Conservation (phyloP, 2,329 filamentous ascomycete genomes). For the Talaromyces sp. region DNA sequence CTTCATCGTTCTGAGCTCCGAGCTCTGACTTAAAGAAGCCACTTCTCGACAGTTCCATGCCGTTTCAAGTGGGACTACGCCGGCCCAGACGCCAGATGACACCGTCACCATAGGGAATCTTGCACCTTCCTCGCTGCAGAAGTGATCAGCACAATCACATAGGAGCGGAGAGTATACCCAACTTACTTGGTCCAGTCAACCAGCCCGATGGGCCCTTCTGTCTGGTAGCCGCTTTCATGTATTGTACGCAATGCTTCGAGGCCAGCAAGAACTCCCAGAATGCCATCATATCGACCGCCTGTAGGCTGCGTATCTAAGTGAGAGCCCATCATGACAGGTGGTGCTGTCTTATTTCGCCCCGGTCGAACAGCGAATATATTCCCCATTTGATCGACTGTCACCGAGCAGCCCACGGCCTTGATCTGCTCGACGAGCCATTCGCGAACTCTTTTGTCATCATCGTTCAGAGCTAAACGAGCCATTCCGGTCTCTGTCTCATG, state of each 20-base stretch:
- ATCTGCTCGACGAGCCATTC: conserved; percentile 71
- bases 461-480: conserved; percentile 67
- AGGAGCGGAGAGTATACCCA: background rate
- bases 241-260: conserved; percentile 69
- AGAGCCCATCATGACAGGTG: conserved; percentile 21
- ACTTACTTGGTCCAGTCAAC: conserved; percentile 72
- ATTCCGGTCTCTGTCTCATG: conserved; percentile 58
- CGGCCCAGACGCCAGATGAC: conserved; percentile 70
- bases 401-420: conserved; percentile 60
- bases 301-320: conserved; percentile 49
- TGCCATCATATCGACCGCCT: conserved; percentile 51
- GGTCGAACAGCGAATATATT: conserved; percentile 14
- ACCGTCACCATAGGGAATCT: conserved; percentile 71
- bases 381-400: conserved; percentile 64
- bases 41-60: conserved; percentile 60
- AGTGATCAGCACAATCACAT: background rate
- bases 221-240: conserved; percentile 64
- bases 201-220: conserved; percentile 67
- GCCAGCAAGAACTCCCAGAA: conserved; percentile 68
- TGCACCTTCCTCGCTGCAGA: conserved; percentile 66
- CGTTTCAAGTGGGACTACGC: conserved; percentile 54
- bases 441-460: conserved; percentile 66
- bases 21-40: conserved; percentile 40
- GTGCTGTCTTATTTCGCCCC: background rate
- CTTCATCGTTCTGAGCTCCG: conserved; percentile 50